These are phyloP conservation scores for Diplotaxis tenuifolia DNA, from an alignment of 345 rosid genomes.

Conservation along the genomic window DNA sequence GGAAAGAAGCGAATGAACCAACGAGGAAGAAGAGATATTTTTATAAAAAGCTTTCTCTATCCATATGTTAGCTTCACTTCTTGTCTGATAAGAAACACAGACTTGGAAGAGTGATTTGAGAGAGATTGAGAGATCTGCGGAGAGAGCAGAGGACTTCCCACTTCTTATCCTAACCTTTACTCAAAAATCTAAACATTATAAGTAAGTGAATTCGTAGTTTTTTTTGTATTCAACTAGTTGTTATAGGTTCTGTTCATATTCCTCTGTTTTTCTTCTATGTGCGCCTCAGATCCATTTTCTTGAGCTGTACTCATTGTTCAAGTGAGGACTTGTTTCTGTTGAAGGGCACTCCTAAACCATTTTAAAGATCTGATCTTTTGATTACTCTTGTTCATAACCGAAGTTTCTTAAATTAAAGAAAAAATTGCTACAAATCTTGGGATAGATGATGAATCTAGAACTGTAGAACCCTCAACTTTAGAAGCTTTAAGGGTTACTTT, in stretches of 20 bases:
- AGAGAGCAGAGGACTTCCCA: conserved; percentile 12
- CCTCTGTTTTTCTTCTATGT: conserved; percentile 1
- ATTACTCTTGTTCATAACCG: neutral
- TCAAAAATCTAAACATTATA: neutral
- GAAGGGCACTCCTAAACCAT: neutral
- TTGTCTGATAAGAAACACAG: conserved; percentile 17
- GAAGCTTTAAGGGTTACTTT: neutral
- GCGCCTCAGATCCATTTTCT: conserved; percentile 26
- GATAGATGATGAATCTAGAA: neutral
- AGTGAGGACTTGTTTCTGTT: conserved; percentile 12
- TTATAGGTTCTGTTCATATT: conserved; percentile 6
- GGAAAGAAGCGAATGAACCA: conserved; percentile 20
- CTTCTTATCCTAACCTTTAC: conserved; percentile 20
- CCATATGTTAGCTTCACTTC: conserved; percentile 26
- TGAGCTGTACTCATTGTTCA: neutral
- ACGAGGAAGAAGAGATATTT: conserved; percentile 1
- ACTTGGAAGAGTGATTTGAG: conserved; percentile 16
- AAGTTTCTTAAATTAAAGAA: neutral
- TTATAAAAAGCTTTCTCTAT: conserved; percentile 8
- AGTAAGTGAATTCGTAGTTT: conserved; percentile 11
- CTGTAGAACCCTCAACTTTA: neutral
- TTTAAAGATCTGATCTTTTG: conserved; percentile 23
- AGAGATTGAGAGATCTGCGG: conserved; percentile 25
- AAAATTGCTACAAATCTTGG: too few relatives aligned
- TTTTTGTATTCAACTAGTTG: neutral